These are phyloP conservation scores for Corchorus capsularis DNA, from an alignment of 345 rosid genomes.

Conservation along the genomic window DNA sequence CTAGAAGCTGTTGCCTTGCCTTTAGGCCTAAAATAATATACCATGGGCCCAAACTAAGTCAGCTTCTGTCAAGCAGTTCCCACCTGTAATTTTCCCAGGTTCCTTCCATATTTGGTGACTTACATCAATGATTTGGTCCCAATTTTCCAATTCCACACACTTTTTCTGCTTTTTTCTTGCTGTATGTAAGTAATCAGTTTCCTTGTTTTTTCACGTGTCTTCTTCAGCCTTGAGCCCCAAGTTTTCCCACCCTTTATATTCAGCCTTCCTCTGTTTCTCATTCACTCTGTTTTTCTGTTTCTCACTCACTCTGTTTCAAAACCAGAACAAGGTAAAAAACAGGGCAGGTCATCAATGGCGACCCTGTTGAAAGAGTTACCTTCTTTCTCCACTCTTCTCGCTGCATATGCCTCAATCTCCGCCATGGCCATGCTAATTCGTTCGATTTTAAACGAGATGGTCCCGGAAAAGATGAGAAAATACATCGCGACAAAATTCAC, in stretches of 20 bases:
- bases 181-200: background rate
- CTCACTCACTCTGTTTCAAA: background rate
- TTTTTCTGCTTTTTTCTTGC: background rate
- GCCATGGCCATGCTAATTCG: conserved; percentile 37
- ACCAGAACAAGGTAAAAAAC: background rate
- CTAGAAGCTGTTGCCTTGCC: too few species aligned
- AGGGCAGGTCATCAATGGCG: conserved; percentile 20
- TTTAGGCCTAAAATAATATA: too few species aligned
- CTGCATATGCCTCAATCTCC: conserved; percentile 35
- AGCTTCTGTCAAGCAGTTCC: too few species aligned
- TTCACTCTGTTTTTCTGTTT: background rate
- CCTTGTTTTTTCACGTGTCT: background rate
- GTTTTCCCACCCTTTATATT: background rate
- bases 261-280: background rate
- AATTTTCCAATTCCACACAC: background rate
- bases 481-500: background rate
- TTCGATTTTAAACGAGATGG: conserved; percentile 36
- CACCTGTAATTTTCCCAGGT: background rate
- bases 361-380: conserved; percentile 26
- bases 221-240: background rate
- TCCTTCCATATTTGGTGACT: background rate
- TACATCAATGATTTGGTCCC: too few species aligned
- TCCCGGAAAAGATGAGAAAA: conserved; percentile 29
- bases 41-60: too few species aligned
- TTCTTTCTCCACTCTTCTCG: conserved; percentile 32